phyloP scores from a whole-genome alignment of 1,284 basidiomycete species.

The Trametes hirsuta region DNA sequence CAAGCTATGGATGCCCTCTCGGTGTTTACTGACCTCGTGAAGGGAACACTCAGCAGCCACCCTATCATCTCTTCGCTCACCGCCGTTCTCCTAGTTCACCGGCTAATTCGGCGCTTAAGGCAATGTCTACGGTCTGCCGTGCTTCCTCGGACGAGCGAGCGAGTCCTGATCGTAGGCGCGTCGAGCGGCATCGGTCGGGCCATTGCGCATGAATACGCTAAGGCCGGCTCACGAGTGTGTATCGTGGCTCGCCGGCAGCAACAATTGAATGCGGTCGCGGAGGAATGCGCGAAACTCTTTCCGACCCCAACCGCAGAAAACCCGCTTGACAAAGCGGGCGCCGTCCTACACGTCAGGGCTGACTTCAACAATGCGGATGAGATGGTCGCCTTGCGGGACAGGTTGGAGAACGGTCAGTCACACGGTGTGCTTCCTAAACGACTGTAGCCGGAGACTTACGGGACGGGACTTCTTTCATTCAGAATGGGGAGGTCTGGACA shows the following conservation, averaged over 20 bases:
- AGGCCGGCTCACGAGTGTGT: slow-evolving; percentile 75
- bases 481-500: slow-evolving; percentile 88
- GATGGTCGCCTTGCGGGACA: slow-evolving; percentile 64
- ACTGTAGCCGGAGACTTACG: neutral
- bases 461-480: neutral
- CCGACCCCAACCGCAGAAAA: slow-evolving; percentile 12
- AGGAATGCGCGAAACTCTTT: slow-evolving; percentile 54
- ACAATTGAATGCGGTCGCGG: slow-evolving; percentile 60
- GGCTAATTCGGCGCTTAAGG: slow-evolving; percentile 7
- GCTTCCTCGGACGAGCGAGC: slow-evolving; percentile 47
- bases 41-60: neutral
- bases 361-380: slow-evolving; percentile 74
- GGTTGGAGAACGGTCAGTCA: slow-evolving; percentile 58
- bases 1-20: slow-evolving; percentile 7
- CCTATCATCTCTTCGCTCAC: neutral
- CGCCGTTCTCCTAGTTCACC: slow-evolving; percentile 7
- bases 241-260: slow-evolving; percentile 72
- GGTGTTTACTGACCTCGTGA: neutral
- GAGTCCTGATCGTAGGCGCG: slow-evolving; percentile 81
- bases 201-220: slow-evolving; percentile 75
- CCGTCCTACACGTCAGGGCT: slow-evolving; percentile 46
- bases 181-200: slow-evolving; percentile 83
- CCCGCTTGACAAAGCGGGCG: neutral
- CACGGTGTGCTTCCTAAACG: neutral
- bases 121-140: slow-evolving; percentile 8